These are phyloP conservation scores for Calocybe indica DNA, from an alignment of 768 basidiomycete genomes.

Conservation along the genomic window DNA sequence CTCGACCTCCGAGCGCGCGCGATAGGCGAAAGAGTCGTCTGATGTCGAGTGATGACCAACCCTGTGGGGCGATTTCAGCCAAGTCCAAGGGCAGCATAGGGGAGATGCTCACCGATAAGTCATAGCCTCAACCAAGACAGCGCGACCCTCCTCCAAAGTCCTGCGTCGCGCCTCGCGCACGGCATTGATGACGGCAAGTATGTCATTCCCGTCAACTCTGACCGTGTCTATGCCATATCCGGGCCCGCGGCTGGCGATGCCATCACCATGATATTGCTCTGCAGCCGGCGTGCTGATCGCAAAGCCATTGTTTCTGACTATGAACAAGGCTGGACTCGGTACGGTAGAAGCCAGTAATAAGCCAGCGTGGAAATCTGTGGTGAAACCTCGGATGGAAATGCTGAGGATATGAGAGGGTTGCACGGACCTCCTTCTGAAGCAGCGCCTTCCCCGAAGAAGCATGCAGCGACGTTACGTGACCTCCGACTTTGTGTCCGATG, in stretches of 20 bases:
- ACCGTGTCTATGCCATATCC: constrained; percentile 91
- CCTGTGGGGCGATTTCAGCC: constrained; percentile 25
- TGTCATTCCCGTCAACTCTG: constrained; percentile 91
- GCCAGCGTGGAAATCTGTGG: constrained; percentile 85
- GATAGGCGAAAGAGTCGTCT: constrained; percentile 93
- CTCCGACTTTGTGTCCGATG: constrained; percentile 68
- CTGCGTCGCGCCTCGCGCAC: constrained; percentile 65
- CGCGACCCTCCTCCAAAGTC: constrained; percentile 73
- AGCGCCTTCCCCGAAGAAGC: constrained; percentile 92
- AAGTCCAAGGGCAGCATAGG: not conserved
- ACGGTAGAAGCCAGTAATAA: constrained; percentile 75
- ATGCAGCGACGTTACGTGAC: constrained; percentile 72
- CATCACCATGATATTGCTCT: constrained; percentile 90
- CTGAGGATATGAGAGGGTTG: not conserved
- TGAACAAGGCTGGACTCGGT: constrained; percentile 66
- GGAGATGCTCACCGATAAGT: constrained; percentile 62
- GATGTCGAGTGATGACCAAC: constrained; percentile 95
- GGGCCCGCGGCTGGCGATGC: constrained; percentile 86
- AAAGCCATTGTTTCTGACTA: constrained; percentile 84
- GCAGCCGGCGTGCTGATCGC: constrained; percentile 90
- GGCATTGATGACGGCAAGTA: constrained; percentile 75
- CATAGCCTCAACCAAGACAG: constrained; percentile 87
- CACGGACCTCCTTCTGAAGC: constrained; percentile 76
- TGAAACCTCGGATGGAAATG: constrained; percentile 11
- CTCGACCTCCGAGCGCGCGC: constrained; percentile 85